Base-by-base conservation (phyloP, 495 filamentous ascomycete genomes). In the Venustampulla echinocandica region DNA sequence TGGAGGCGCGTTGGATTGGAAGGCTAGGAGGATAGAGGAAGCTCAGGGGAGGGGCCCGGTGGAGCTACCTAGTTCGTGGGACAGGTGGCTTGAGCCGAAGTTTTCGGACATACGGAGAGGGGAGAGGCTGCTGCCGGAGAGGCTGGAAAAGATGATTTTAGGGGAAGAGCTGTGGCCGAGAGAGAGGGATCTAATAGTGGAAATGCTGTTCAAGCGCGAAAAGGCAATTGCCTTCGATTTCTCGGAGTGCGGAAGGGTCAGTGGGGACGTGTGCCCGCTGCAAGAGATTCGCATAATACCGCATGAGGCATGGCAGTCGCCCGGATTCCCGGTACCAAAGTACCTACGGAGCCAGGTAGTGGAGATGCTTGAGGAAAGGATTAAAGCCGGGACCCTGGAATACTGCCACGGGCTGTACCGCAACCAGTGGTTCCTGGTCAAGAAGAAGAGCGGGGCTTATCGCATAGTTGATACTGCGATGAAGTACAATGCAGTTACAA, bases 381-480 rank as follows among this genome's bases (percentile, higher is more conserved):
- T 37, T 11, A 5, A 6, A 15, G 15, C 6, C 7, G 20, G 38
- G 20, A 15, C 15, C 7, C 38, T 42, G 4, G 19, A 42, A 15
- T 15, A 19, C 38, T 19, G 14, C 14, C 20, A 42, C 15, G 15
- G 38, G 11, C 38, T 19, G 7, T 42, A 42, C 19, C 38, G 38
- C 7, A 42, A 42, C 38, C 20, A 6, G 6, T 42, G 20, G 38
- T 42, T 42, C 15, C 15, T 42, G 6, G 38, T 42, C 6, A 42
- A 42, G 20, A 42, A 42, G 38, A 42, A 42, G 22, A 25, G 17
- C 9, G 15, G 11, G 15, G 17, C 7, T 38, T 38, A 38, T 38
- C 7, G 35, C 7, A n/a, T 38, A n/a, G 35, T 38, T 6, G 17
- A 38, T 19, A 38, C 35, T 19, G 15, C 15, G 17, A 38, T 38